Evolutionary conservation across 2,329 filamentous ascomycete genomes (phyloP).

Genomic region (Sarocladium strictum): DNA sequence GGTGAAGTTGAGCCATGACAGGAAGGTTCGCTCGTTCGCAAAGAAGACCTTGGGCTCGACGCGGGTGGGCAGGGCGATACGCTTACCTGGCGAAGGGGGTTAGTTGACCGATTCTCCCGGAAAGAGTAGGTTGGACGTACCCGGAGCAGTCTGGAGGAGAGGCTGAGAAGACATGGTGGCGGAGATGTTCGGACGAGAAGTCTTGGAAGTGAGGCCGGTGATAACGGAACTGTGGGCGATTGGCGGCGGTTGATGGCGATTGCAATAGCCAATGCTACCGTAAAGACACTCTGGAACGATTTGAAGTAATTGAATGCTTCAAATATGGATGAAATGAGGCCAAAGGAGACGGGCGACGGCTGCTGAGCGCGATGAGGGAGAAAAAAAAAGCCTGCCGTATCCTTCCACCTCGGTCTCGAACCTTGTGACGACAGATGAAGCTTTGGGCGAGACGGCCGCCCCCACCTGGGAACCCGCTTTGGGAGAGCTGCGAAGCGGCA

Average conservation of each 20-base stretch:
- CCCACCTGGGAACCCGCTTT: conserved; percentile 9
- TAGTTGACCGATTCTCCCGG: background rate
- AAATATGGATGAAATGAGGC: no score
- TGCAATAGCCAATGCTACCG: background rate
- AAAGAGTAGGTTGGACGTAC: conserved; percentile 42
- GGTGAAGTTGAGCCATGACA: conserved; percentile 99
- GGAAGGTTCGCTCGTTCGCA: conserved; percentile 97
- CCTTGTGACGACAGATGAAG: conserved; percentile 8
- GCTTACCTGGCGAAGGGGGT: conserved; percentile 67
- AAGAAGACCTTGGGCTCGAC: conserved; percentile 99
- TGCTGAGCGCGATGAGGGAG: background rate
- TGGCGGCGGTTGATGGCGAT: background rate
- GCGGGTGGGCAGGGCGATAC: conserved; percentile 93
- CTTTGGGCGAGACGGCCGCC: background rate
- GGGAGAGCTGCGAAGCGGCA: conserved; percentile 1
- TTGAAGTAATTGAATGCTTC: background rate
- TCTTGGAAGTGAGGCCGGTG: background rate
- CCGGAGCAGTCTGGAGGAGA: conserved; percentile 87
- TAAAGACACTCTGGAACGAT: background rate
- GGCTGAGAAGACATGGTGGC: conserved; percentile 86
- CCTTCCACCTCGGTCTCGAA: conserved; percentile 2
- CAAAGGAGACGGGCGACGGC: background rate
- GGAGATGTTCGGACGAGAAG: background rate
- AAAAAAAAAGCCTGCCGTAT: conserved; percentile 17
- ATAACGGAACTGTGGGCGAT: no score